These are phyloP conservation scores for Vigna unguiculata DNA, from an alignment of 306 rosid species.

Conservation along the genomic window DNA sequence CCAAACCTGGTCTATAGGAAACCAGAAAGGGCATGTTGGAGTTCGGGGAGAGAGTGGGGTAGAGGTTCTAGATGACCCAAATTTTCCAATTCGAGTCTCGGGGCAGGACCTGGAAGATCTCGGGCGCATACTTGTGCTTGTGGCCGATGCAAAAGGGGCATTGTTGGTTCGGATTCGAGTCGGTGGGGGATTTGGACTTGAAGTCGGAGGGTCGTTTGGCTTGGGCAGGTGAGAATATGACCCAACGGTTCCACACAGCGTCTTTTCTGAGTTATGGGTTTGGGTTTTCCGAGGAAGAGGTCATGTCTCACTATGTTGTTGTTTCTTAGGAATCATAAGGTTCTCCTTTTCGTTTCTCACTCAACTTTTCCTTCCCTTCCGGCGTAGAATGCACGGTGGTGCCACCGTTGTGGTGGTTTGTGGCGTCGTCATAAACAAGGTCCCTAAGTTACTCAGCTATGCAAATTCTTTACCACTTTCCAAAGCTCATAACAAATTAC, in stretches of 20 bases:
- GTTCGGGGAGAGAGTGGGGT: constrained; percentile 55
- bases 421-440: no score
- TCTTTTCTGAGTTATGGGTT: constrained; percentile 67
- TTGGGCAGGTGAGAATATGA: constrained; percentile 78
- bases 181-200: constrained; percentile 66
- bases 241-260: constrained; percentile 70
- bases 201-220: constrained; percentile 80
- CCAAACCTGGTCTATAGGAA: constrained; percentile 63
- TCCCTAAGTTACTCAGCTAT: no score
- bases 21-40: constrained; percentile 22
- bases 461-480: no score
- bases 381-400: no score
- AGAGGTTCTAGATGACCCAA: constrained; percentile 82
- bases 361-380: no score
- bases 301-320: constrained; percentile 25
- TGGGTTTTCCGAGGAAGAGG: constrained; percentile 34
- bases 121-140: constrained; percentile 84
- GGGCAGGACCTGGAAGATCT: constrained; percentile 75
- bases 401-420: no score
- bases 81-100: constrained; percentile 62
- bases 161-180: constrained; percentile 31
- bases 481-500: no score
- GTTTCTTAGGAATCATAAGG: background rate
- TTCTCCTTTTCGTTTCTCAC: no score
- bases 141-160: constrained; percentile 89